Percentiles rank a stretch among this genome's conserved stretches.
These are phyloP conservation scores for Penicillium psychrofluorescens DNA, from an alignment of 495 filamentous ascomycete genomes.

Conservation along the genomic window DNA sequence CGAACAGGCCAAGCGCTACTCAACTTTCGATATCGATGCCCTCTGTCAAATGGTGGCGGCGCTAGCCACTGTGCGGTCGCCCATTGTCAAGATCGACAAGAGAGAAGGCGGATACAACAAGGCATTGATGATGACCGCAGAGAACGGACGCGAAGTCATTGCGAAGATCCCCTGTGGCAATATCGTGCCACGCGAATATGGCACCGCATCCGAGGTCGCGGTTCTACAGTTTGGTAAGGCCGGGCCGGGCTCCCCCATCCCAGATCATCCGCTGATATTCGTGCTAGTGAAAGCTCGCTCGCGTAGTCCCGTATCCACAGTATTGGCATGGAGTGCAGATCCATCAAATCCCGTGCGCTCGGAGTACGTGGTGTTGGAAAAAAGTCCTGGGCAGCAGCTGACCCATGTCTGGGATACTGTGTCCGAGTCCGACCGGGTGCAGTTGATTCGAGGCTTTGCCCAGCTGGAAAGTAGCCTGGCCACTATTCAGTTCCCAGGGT, in stretches of 20 bases:
- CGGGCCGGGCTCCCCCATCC: background rate
- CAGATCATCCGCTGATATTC: background rate
- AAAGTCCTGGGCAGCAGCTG: constrained; percentile 20
- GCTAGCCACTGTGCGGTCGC: constrained; percentile 7
- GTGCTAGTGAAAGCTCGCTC: constrained; percentile 14
- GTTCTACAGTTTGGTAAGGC: constrained; percentile 18
- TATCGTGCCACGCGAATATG: constrained; percentile 16
- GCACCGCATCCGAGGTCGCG: constrained; percentile 24
- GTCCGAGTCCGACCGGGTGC: constrained; percentile 7
- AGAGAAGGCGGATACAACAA: constrained; percentile 28
- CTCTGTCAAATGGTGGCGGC: constrained; percentile 18
- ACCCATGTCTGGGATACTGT: constrained; percentile 23
- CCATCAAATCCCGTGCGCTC: constrained; percentile 19
- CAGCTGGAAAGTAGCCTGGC: constrained; percentile 19
- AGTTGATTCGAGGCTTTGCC: constrained; percentile 19
- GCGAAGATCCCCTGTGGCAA: constrained; percentile 17
- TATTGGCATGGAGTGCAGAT: constrained; percentile 22
- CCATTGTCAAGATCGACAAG: constrained; percentile 19
- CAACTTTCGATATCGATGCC: constrained; percentile 17
- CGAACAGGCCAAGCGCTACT: constrained; percentile 11
- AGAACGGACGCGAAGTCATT: constrained; percentile 20
- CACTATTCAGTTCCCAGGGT: constrained; percentile 16
- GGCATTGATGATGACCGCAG: constrained; percentile 18
- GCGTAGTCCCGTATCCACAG: constrained; percentile 17
- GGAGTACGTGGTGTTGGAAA: constrained; percentile 30